Evolutionary conservation across 2,329 filamentous ascomycete genomes (phyloP).

Genomic region (Aureobasidium subglaciale): DNA sequence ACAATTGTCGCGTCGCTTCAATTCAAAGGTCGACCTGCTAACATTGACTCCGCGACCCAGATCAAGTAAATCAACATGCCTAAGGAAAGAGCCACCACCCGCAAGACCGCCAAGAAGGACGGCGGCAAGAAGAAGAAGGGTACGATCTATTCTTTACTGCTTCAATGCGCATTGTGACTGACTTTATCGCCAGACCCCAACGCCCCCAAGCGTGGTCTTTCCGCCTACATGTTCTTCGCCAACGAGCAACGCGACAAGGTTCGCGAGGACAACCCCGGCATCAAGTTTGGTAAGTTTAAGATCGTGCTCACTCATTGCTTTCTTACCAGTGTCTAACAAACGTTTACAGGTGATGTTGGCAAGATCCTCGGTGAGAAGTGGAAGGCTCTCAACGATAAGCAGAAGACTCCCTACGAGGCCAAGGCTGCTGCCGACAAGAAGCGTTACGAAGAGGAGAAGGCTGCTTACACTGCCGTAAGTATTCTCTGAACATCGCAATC

Average conservation of each 20-base stretch:
- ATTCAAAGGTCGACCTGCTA: neutral
- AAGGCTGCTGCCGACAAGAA: constrained; percentile 98
- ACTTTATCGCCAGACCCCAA: constrained; percentile 66
- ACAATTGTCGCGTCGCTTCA: constrained; percentile 5
- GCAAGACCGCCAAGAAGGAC: constrained; percentile 50
- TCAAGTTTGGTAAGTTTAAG: constrained; percentile 66
- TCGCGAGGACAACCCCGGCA: constrained; percentile 94
- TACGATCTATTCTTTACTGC: constrained; percentile 32
- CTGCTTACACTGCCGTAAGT: constrained; percentile 73
- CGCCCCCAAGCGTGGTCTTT: constrained; percentile 97
- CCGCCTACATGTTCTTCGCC: constrained; percentile 99
- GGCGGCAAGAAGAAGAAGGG: constrained; percentile 67
- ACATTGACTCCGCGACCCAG: constrained; percentile 4
- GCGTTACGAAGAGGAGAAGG: constrained; percentile 98
- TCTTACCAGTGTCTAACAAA: constrained; percentile 12
- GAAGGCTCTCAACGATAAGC: constrained; percentile 93
- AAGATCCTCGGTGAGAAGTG: constrained; percentile 97
- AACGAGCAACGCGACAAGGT: constrained; percentile 99
- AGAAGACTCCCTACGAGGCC: constrained; percentile 88
- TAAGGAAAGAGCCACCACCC: constrained; percentile 58
- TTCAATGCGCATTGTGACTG: constrained; percentile 1
- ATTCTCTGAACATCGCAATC: neutral
- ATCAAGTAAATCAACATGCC: constrained; percentile 45
- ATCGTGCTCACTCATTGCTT: neutral
- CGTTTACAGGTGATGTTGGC: constrained; percentile 71